A percentile compares a stretch with the other conserved stretches of the same genome.
Conservation (phyloP, 1,139 yeast species). For the Saccharomycopsis crataegensis region DNA sequence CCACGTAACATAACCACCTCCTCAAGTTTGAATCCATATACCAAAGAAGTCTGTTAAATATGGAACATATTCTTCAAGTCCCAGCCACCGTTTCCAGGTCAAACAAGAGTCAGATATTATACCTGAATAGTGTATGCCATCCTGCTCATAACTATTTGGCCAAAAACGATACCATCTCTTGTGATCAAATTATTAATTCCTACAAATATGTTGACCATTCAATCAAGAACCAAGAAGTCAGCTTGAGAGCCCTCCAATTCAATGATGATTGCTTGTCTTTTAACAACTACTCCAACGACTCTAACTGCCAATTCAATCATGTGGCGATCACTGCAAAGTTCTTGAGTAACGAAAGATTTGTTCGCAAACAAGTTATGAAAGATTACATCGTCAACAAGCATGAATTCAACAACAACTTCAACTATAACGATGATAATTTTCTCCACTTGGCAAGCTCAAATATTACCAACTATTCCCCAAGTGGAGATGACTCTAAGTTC, state of each 20-base stretch:
- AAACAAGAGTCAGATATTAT: too few species aligned
- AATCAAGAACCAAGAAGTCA: neutral
- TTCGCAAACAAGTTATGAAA: neutral
- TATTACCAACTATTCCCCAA: slow-evolving; percentile 10
- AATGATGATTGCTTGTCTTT: neutral
- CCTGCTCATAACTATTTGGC: slow-evolving; percentile 2
- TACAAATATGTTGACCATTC: neutral
- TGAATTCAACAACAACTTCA: neutral
- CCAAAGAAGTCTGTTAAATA: too few species aligned
- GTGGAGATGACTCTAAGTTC: neutral
- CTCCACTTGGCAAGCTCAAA: slow-evolving; percentile 3
- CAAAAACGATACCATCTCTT: neutral
- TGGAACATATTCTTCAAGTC: too few species aligned
- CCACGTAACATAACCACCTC: too few species aligned
- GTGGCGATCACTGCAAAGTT: neutral
- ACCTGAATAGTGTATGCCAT: neutral
- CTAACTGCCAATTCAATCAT: neutral
- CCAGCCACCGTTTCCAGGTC: too few species aligned
- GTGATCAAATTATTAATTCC: slow-evolving; percentile 1
- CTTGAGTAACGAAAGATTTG: neutral
- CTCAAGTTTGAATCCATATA: too few species aligned
- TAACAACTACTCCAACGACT: neutral
- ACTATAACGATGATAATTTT: slow-evolving; percentile 17
- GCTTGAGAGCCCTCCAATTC: neutral
- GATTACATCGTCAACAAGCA: neutral